Base-by-base conservation (phyloP, 495 filamentous ascomycete species). In the Hypoxylon rickii region DNA sequence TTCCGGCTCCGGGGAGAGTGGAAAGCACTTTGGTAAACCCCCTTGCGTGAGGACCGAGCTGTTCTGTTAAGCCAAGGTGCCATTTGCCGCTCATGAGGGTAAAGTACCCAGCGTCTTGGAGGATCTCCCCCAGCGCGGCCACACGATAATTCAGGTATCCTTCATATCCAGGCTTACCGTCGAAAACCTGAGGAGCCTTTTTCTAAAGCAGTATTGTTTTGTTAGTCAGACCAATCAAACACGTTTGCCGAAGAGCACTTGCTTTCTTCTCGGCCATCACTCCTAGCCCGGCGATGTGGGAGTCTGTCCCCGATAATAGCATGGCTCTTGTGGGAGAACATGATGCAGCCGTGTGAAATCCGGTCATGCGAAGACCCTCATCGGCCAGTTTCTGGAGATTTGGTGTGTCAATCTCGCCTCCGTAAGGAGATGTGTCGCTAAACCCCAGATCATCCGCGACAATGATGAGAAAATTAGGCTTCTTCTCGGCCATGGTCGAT, bases 11-110 rank as follows among this genome's bases (percentile, higher is more conserved):
- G 0, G 75, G 71, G 22, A 78, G 66, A 24, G 72, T 64, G 24
- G 72, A 64, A 21, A 74, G 70, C 7, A 62, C 61, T 22, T 69
- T 72, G 2, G 69, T 68, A 47, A 81, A 79, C 0, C 76, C 76
- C 17, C 76, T 64, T 10, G 63, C 64, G 37, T 65, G 55, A 0
- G 77, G 76, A 10, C 62, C 67, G 24, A 69, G 63, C 20, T 70
- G 63, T 17, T 64, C 63, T 22, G 65, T 64, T 12, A 79, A 37
- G 2, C 73, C 76, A 3, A 82, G 61, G 64, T 83, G 79, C 82
- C 83, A 86, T 64, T 87, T 86, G 1, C 83, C 84, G 3, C 78
- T 74, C 79, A 86, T 83, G 8, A 86, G 39, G 10, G 84, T 86
- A 51, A 78, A 75, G 58, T 86, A 86, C 15, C 83, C 83, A 3